Conservation (phyloP, 495 filamentous ascomycete genomes). For the Aspergillus homomorphus region DNA sequence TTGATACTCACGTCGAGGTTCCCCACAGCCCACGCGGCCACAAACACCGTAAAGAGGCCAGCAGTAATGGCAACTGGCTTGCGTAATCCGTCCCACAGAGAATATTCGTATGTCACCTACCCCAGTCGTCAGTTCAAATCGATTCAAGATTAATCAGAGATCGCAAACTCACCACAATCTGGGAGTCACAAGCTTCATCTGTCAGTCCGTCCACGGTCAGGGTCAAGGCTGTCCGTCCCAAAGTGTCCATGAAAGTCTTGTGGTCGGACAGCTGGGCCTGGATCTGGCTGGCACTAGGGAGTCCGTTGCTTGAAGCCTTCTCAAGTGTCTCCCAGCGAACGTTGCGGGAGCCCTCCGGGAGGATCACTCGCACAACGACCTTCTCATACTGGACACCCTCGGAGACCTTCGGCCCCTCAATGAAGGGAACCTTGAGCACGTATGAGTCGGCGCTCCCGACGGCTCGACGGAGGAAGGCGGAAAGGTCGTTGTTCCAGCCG, state of each 20-base stretch:
- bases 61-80: slow-evolving; percentile 83
- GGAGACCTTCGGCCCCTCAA: slow-evolving; percentile 80
- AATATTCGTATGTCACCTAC: slow-evolving; percentile 78
- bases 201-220: slow-evolving; percentile 82
- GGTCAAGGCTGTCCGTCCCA: slow-evolving; percentile 79
- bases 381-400: slow-evolving; percentile 86
- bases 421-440: slow-evolving; percentile 91
- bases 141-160: neutral
- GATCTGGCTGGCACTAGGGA: slow-evolving; percentile 33
- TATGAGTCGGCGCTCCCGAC: slow-evolving; percentile 58
- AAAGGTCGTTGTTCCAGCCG: slow-evolving; percentile 87
- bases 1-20: slow-evolving; percentile 72
- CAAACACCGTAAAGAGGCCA: slow-evolving; percentile 72
- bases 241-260: slow-evolving; percentile 90
- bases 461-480: slow-evolving; percentile 65
- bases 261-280: slow-evolving; percentile 56
- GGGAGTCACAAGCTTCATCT: slow-evolving; percentile 78
- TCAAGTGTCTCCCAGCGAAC: slow-evolving; percentile 48
- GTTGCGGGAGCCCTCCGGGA: slow-evolving; percentile 90
- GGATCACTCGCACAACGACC: slow-evolving; percentile 72
- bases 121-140: slow-evolving; percentile 7
- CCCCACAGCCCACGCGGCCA: slow-evolving; percentile 70
- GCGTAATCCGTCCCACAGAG: slow-evolving; percentile 68
- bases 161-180: slow-evolving; percentile 59
- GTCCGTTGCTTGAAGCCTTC: slow-evolving; percentile 36